Percentiles rank a stretch among this genome's conserved stretches.
phyloP scores from a whole-genome alignment of 2,329 filamentous ascomycete species.

The Metarhizium guizhouense region DNA sequence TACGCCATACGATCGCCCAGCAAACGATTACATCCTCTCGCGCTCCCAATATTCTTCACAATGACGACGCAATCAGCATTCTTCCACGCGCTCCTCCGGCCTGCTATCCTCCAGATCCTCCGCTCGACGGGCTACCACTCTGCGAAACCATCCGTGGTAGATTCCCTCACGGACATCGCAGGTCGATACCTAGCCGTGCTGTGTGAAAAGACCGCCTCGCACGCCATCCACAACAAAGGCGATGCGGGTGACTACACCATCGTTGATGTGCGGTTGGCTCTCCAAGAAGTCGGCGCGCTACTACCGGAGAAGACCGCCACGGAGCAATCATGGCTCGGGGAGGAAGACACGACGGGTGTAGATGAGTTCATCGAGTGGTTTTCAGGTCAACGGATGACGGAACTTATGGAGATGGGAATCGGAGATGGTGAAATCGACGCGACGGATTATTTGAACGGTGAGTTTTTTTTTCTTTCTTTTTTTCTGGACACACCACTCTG shows the following conservation, averaged over 20 bases:
- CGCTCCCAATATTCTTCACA: constrained; percentile 6
- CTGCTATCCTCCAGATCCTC: constrained; percentile 81
- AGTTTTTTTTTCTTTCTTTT: constrained; percentile 14
- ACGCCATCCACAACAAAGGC: constrained; percentile 61
- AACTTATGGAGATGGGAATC: constrained; percentile 73
- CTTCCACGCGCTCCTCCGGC: constrained; percentile 72
- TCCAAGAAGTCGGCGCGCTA: constrained; percentile 72
- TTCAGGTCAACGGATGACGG: constrained; percentile 60
- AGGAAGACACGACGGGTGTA: constrained; percentile 72
- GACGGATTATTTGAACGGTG: constrained; percentile 62
- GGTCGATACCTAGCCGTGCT: constrained; percentile 72
- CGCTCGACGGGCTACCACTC: constrained; percentile 85
- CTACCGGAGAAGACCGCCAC: constrained; percentile 56
- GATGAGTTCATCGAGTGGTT: constrained; percentile 76
- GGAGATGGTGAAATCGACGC: constrained; percentile 56
- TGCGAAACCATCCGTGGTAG: constrained; percentile 71
- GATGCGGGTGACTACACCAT: constrained; percentile 41
- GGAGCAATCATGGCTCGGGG: constrained; percentile 59
- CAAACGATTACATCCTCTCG: not conserved
- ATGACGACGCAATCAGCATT: constrained; percentile 41
- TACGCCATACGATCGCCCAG: not conserved
- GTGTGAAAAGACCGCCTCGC: constrained; percentile 60
- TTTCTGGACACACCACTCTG: not conserved
- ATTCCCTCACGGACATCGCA: constrained; percentile 80
- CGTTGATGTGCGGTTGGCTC: constrained; percentile 74